Evolutionary conservation across 1,284 basidiomycete genomes (phyloP).

Genomic region (Sphagnurus paluster): DNA sequence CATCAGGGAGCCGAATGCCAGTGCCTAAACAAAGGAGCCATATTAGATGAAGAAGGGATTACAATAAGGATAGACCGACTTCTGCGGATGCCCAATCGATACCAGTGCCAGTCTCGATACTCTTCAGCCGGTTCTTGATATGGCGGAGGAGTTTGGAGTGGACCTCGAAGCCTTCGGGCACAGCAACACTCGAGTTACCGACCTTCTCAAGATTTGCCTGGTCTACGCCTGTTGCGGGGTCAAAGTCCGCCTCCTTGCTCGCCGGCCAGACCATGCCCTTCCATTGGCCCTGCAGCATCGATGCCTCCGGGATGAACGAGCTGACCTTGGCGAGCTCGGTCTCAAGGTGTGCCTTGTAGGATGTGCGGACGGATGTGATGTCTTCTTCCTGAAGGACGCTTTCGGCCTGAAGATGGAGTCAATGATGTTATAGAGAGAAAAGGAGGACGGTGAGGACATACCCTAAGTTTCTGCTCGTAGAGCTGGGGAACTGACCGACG

Average conservation of each 20-base stretch:
- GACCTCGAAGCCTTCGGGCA: constrained; percentile 79
- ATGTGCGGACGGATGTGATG: constrained; percentile 49
- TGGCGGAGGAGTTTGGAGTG: constrained; percentile 81
- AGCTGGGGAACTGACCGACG: constrained; percentile 77
- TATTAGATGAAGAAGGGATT: neutral
- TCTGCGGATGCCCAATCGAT: constrained; percentile 90
- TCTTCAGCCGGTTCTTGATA: constrained; percentile 74
- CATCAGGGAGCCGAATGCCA: constrained; percentile 86
- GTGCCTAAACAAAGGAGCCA: constrained; percentile 43
- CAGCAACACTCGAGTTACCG: constrained; percentile 68
- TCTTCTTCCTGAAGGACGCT: constrained; percentile 51
- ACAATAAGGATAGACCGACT: constrained; percentile 35
- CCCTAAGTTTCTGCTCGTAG: constrained; percentile 79
- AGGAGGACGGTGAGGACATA: constrained; percentile 34
- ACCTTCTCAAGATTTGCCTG: constrained; percentile 51
- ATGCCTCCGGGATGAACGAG: constrained; percentile 47
- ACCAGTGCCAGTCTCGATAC: constrained; percentile 67
- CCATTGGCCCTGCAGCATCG: constrained; percentile 70
- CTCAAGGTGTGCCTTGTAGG: constrained; percentile 65
- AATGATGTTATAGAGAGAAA: neutral
- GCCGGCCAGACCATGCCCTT: constrained; percentile 72
- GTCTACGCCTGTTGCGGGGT: constrained; percentile 72
- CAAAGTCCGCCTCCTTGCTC: constrained; percentile 45
- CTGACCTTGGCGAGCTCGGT: constrained; percentile 53
- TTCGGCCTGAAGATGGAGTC: constrained; percentile 42